phyloP scores from a whole-genome alignment of 306 rosid species.

The Bauhinia variegata region DNA sequence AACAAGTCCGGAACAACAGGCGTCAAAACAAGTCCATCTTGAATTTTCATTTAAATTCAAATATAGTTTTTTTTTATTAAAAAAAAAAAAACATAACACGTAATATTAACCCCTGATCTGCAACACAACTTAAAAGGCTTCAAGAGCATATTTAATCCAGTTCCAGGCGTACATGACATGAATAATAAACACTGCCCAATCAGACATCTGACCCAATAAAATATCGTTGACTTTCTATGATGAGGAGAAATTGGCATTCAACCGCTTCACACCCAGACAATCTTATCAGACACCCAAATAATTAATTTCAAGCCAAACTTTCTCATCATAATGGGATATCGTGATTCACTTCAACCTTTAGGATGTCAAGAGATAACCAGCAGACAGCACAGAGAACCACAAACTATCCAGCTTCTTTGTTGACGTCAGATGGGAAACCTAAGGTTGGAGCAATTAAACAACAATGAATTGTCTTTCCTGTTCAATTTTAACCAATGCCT shows the following conservation, averaged over 20 bases:
- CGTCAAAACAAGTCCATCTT: too few relatives aligned
- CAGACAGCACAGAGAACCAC: neutral
- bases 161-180: too few relatives aligned
- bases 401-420: conserved; percentile 3
- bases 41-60: too few relatives aligned
- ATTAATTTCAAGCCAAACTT: conserved; percentile 14
- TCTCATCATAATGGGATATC: neutral
- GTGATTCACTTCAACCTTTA: conserved; percentile 9
- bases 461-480: conserved; percentile 6
- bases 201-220: conserved; percentile 12
- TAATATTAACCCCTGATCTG: too few relatives aligned
- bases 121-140: too few relatives aligned
- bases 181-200: too few relatives aligned
- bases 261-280: neutral
- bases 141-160: too few relatives aligned
- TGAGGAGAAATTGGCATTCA: neutral
- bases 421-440: neutral
- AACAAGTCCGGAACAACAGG: too few relatives aligned
- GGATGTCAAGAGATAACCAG: conserved; percentile 3
- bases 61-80: too few relatives aligned
- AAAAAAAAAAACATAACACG: too few relatives aligned
- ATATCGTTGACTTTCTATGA: neutral
- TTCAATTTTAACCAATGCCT: neutral
- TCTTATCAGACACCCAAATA: neutral
- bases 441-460: conserved; percentile 20